phyloP scores from a whole-genome alignment of 768 basidiomycete species.

The Auriscalpium orientale region DNA sequence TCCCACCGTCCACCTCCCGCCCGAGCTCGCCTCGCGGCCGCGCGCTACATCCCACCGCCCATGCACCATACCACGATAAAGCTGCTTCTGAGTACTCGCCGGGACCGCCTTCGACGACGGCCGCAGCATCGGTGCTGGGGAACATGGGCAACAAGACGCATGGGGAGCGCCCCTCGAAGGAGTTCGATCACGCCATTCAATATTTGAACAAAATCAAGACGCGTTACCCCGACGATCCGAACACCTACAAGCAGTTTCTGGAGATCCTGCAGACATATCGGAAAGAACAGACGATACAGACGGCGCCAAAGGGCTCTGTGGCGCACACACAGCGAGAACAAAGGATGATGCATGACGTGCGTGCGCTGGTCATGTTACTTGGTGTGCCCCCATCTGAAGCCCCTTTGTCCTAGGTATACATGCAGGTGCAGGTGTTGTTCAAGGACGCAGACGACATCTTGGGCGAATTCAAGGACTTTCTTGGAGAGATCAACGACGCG shows the following conservation, averaged over 20 bases:
- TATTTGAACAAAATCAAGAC: constrained; percentile 99
- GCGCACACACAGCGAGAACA: constrained; percentile 29
- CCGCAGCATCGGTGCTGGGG: constrained; percentile 13
- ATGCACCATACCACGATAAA: constrained; percentile 37
- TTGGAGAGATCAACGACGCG: constrained; percentile 55
- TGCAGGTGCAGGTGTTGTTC: constrained; percentile 75
- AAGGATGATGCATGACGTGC: constrained; percentile 60
- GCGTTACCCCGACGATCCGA: constrained; percentile 81
- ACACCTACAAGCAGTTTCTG: constrained; percentile 77
- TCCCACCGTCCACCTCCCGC: constrained; percentile 39
- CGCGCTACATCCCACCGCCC: constrained; percentile 24
- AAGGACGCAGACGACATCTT: constrained; percentile 75
- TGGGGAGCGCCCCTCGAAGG: constrained; percentile 45
- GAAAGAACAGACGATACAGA: constrained; percentile 45
- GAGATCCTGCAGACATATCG: constrained; percentile 86
- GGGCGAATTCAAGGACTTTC: constrained; percentile 74
- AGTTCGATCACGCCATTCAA: constrained; percentile 92
- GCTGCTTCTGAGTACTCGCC: constrained; percentile 3
- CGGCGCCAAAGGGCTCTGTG: constrained; percentile 32
- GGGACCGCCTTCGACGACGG: constrained; percentile 7
- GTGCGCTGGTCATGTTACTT: constrained; percentile 22
- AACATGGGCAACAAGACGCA: constrained; percentile 31
- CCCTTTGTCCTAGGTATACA: constrained; percentile 62
- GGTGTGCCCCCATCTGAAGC: not conserved
- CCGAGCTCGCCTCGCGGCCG: constrained; percentile 26